Evolutionary conservation across 108 stramenopile species (phyloP).

Genomic region (Hondaea fermentalgiana): DNA sequence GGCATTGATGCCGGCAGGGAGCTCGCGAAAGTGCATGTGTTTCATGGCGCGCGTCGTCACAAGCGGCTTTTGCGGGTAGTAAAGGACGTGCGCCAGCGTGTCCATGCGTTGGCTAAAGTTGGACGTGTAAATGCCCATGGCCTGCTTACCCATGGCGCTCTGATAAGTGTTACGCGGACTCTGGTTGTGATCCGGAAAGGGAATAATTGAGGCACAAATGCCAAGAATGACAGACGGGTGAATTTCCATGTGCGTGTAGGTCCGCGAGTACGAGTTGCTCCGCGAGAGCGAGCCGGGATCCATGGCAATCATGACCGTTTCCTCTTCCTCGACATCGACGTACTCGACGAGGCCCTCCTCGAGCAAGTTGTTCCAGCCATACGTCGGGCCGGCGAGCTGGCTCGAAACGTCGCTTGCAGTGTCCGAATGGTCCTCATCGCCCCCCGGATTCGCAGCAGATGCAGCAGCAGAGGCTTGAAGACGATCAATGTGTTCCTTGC

Average conservation of each 20-base stretch:
- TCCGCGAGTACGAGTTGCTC: neutral
- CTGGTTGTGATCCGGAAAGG: slow-evolving; percentile 98
- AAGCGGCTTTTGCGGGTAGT: slow-evolving; percentile 97
- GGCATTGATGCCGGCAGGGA: slow-evolving; percentile 95
- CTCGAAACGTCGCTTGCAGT: neutral
- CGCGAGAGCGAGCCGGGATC: neutral
- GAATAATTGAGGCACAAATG: slow-evolving; percentile 91
- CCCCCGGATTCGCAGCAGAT: neutral
- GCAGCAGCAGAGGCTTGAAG: neutral
- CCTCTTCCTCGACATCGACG: slow-evolving; percentile 98
- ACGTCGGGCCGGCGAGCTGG: neutral
- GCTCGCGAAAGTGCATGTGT: slow-evolving; percentile 85
- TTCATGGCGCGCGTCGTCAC: slow-evolving; percentile 85
- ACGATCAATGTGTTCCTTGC: slow-evolving; percentile 70
- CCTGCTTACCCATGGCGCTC: slow-evolving; percentile 99
- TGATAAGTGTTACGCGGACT: slow-evolving; percentile 84
- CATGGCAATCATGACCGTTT: slow-evolving; percentile 25
- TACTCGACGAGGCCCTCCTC: slow-evolving; percentile 91
- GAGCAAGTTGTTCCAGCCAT: slow-evolving; percentile 61
- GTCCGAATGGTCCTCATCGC: neutral
- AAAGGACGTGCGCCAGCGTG: slow-evolving; percentile 81
- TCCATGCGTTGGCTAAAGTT: slow-evolving; percentile 96
- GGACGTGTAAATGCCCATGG: slow-evolving; percentile 88
- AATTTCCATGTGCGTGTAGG: slow-evolving; percentile 91
- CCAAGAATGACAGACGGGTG: slow-evolving; percentile 95